Base-by-base conservation (phyloP, 1,139 yeast species). In the Suhomyces choctaworum region DNA sequence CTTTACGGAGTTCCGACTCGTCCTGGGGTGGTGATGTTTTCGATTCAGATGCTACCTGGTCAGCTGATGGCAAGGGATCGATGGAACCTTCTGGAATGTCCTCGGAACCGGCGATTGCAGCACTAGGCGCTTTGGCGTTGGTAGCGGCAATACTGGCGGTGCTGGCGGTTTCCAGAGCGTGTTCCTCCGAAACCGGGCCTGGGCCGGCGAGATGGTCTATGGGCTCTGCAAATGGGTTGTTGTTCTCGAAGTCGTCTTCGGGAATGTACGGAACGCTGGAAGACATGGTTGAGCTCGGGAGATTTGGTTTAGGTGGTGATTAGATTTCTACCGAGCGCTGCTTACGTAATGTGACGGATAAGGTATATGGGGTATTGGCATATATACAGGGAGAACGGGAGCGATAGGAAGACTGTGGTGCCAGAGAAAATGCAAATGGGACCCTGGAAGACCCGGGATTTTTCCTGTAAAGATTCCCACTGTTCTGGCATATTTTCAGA, bases 241-340 rank as follows among this genome's bases (percentile, higher is more conserved):
- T 80, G 47, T 80, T 79, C 41, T 70, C 76, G 43, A 78, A 78
- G 42, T 79, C 86, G 28, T 37, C 40, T 42, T 80, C 84, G 2
- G 84, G 82, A 45, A 77, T 80, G 47, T 78, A 80, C 4, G 84
- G 77, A 23, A 75, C 65, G n/a, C 78, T 67, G 8, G 80, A 70
- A 2, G 80, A 56, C 82, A 77, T 77, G 37, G 29, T 19, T 16
- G 9, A 24, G 11, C 27, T 20, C 2, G 8, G 15, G 13, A 8
- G 25, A n/a, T 8, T 22, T 7, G 9, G 25, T 13, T 7, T 13
- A 22, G 3, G 24, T 24, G 30, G 16, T 13, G 26, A 24, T 16
- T n/a, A 3, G 17, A 8, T 27, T 7, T 8, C 23, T 8, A 11
- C n/a, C 5, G 11, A 12, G 11, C 16, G 11, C 22, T n/a, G 23